Evolutionary conservation across 2,329 filamentous ascomycete species (phyloP).

Genomic region (Hymenoscyphus infarciens): DNA sequence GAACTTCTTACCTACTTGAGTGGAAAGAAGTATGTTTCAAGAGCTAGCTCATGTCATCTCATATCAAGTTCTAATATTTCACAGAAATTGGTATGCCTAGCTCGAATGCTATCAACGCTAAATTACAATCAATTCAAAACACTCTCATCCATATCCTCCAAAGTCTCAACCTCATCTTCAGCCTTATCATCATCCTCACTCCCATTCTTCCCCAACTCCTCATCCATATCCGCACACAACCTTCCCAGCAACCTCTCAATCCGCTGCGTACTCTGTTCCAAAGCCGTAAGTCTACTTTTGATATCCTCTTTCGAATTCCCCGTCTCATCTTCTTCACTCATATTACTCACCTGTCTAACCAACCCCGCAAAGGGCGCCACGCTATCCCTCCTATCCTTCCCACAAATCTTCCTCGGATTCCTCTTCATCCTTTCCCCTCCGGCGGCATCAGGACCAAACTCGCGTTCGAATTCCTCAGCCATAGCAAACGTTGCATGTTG

Average conservation of each 20-base stretch:
- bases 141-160: constrained; percentile 2
- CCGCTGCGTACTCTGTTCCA: constrained; percentile 28
- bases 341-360: constrained; percentile 22
- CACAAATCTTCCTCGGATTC: constrained; percentile 12
- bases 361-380: constrained; percentile 31
- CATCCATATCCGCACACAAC: constrained; percentile 27
- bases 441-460: constrained; percentile 20
- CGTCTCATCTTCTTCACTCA: constrained; percentile 16
- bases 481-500: constrained; percentile 19
- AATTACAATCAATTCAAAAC: neutral
- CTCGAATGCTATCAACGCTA: neutral
- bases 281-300: constrained; percentile 22
- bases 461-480: constrained; percentile 17
- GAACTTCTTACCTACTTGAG: no score
- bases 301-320: constrained; percentile 22
- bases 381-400: constrained; percentile 27
- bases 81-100: neutral
- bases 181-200: neutral
- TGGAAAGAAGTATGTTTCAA: no score
- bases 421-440: neutral
- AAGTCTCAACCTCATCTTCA: constrained; percentile 3
- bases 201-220: constrained; percentile 5
- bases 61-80: neutral
- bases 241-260: constrained; percentile 30
- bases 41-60: no score